These are phyloP conservation scores for Globisporangium camurandrum DNA, from an alignment of 352 stramenopile genomes.

Conservation along the genomic window DNA sequence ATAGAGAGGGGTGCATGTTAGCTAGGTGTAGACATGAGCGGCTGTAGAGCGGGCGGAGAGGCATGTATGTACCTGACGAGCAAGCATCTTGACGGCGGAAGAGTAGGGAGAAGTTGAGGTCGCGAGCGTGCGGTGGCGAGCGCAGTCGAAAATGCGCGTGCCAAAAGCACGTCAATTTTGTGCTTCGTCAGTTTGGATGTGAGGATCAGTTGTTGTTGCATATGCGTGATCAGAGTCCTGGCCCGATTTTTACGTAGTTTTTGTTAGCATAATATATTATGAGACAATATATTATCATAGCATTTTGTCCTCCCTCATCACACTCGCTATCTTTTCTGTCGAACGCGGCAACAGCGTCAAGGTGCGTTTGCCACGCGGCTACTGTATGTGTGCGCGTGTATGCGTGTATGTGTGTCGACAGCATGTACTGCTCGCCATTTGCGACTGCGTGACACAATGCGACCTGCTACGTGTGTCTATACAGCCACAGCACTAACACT, in stretches of 20 bases:
- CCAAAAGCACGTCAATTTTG: too few relatives aligned
- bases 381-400: not conserved
- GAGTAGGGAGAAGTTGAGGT: not conserved
- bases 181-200: too few relatives aligned
- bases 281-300: too few relatives aligned
- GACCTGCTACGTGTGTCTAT: not conserved
- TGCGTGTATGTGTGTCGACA: too few relatives aligned
- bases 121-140: slow-evolving; percentile 3
- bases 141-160: too few relatives aligned
- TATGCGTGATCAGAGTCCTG: too few relatives aligned
- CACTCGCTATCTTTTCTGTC: slow-evolving; percentile 14
- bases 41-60: not conserved
- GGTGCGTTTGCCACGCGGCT: slow-evolving; percentile 13
- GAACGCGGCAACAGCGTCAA: slow-evolving; percentile 8
- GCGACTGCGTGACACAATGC: too few relatives aligned
- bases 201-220: too few relatives aligned
- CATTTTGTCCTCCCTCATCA: not conserved
- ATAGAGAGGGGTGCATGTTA: not conserved
- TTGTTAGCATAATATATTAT: too few relatives aligned
- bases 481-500: not conserved
- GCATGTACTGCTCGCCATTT: too few relatives aligned
- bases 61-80: slow-evolving; percentile 20
- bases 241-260: not conserved
- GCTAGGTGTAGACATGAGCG: not conserved
- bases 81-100: slow-evolving; percentile 17